Evolutionary conservation across 1,139 yeast genomes (phyloP), one percentile per base, ranked within the genome.

Genomic region (Taiozyma onychis): DNA sequence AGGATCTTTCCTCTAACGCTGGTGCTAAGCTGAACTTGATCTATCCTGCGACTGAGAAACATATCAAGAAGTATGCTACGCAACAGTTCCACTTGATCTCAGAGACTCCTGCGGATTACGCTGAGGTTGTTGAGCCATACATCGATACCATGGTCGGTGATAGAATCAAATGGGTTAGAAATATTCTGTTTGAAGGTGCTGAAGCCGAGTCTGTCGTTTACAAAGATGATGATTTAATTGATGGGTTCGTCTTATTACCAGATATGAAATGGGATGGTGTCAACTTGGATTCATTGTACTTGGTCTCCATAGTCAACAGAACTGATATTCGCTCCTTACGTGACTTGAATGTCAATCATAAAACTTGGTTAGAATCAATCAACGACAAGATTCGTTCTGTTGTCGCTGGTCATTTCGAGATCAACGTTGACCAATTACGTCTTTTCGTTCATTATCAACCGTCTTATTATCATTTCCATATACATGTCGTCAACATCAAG

Each of bases 251-350:
- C 2, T 67, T 86, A 43, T 69, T 84, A 44, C 91, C 90, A 1
- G 93, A 84, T 63, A 88, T 89, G 89, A 91, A 91, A 66, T 93
- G 99, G 99, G 97, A 93, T 65, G 82, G 88, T 11, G 69, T 76
- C 47, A 82, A 81, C 45, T 56, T 86, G 65, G 88, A 81, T 24
- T 69, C 91, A 2, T 69, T 95, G 53, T 91, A 93, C 63, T 70
- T 91, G 58, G 83, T 89, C 47, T 86, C 89, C 11, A 85, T 95
- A 54, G 95, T 86, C 5, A 80, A 80, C 54, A 71, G 95, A 49
- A 74, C 69, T 3, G 93, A 87, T 54, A 77, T 93, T n/a, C 71
- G 84, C 0, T 80, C 93, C 1, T 62, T 95, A 1, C 76, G 99
- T 59, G 98, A 91, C 63, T 72, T 93, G 56, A 79, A 74, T 48